phyloP scores from a whole-genome alignment of 2,329 filamentous ascomycete species.

The Magnaporthales sp. region DNA sequence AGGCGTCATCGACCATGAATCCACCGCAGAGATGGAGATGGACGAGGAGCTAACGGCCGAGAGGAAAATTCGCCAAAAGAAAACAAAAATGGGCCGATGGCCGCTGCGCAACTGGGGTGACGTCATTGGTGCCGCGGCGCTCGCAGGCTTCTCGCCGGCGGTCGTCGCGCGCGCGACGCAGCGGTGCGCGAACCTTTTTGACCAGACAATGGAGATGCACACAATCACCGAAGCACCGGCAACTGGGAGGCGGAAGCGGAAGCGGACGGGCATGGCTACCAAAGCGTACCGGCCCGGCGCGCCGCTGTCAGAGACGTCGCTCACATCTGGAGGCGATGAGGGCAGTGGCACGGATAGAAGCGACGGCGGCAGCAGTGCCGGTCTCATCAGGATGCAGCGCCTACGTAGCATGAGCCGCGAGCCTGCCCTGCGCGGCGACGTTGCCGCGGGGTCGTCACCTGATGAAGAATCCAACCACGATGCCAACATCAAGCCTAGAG shows the following conservation, averaged over 20 bases:
- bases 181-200: constrained; percentile 70
- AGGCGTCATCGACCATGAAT: too few relatives aligned
- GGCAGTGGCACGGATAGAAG: neutral
- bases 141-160: constrained; percentile 58
- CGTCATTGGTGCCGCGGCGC: constrained; percentile 67
- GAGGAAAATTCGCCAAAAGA: neutral
- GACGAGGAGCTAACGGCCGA: neutral
- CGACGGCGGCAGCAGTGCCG: neutral
- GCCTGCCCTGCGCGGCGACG: neutral
- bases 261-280: neutral
- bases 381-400: constrained; percentile 3
- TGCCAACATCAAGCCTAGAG: neutral
- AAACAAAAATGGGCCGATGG: constrained; percentile 15
- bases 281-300: constrained; percentile 2
- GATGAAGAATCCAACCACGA: neutral
- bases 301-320: neutral
- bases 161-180: constrained; percentile 62
- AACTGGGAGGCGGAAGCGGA: neutral
- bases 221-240: constrained; percentile 30
- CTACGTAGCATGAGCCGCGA: constrained; percentile 7
- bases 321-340: neutral
- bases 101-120: constrained; percentile 74
- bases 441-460: constrained; percentile 3
- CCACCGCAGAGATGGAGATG: neutral
- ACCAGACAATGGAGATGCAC: constrained; percentile 58